Percentiles rank a stretch among this genome's conserved stretches.
phyloP scores from a whole-genome alignment of 805 yeast species.

The Candida sphagnicola region DNA sequence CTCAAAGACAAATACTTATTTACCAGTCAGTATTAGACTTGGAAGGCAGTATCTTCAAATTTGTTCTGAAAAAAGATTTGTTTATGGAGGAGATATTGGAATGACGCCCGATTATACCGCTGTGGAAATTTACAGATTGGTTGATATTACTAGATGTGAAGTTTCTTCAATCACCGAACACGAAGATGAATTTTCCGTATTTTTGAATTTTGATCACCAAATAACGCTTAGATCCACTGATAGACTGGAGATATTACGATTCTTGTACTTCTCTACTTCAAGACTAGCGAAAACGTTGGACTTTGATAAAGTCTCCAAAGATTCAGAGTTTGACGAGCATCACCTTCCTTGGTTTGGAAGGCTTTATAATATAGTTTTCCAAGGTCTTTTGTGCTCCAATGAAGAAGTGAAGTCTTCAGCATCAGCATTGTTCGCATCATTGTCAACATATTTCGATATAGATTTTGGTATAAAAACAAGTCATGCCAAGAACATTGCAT shows the following conservation, averaged over 20 bases:
- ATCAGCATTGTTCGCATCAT: constrained; percentile 56
- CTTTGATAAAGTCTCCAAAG: constrained; percentile 13
- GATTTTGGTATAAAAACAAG: constrained; percentile 55
- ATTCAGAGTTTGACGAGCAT: constrained; percentile 13
- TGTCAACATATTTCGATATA: constrained; percentile 56
- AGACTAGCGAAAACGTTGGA: constrained; percentile 37
- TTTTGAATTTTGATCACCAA: constrained; percentile 21
- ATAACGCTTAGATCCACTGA: constrained; percentile 31
- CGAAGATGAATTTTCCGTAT: constrained; percentile 33
- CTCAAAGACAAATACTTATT: constrained; percentile 42
- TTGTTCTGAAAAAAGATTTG: constrained; percentile 20
- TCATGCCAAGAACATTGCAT: constrained; percentile 55
- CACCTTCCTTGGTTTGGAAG: constrained; percentile 49
- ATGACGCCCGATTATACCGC: constrained; percentile 29
- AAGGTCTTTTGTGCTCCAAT: constrained; percentile 61
- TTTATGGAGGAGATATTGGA: constrained; percentile 15
- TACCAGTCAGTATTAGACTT: constrained; percentile 60
- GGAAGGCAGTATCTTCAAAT: constrained; percentile 70
- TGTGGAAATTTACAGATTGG: constrained; percentile 28
- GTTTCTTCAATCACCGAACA: constrained; percentile 23
- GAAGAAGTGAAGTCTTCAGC: constrained; percentile 61
- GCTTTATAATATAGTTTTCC: constrained; percentile 58
- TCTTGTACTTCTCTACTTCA: constrained; percentile 63
- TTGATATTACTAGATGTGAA: constrained; percentile 36
- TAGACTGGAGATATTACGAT: constrained; percentile 60